Evolutionary conservation across 2,329 filamentous ascomycete species (phyloP), one percentile per base, ranked within the genome.

Genomic region (Clarireedia hainanense): DNA sequence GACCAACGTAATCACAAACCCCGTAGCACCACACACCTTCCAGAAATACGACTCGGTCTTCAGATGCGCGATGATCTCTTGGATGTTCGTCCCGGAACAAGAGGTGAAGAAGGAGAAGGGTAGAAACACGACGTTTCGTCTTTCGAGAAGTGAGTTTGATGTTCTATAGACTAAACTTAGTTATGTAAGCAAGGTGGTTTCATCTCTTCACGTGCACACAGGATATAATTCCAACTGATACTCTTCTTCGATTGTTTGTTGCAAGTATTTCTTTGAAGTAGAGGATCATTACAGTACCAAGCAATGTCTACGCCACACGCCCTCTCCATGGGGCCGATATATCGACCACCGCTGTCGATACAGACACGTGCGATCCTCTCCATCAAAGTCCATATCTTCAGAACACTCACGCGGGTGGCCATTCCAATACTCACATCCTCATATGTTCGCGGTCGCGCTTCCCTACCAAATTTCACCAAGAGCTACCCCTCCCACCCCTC

Each of bases 381-480:
- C 14, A 30, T 52, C 24, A 51, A 34, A 17, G 5, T 52, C 1
- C 48, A 47, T 12, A 2, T 46, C 48, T 2, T 47, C 42, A 52
- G 3, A 42, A 14, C 48, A 12, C 9, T 55, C 2, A 27, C 9
- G 17, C 7, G 24, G 2, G 36, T 50, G 5, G 27, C 47, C 5
- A 24, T n/a, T 5, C 6, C 54, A 7, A 37, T 56, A 12, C 1
- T 42, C 30, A 24, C 34, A 2, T 43, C 49, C 4, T 7, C 23
- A 24, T 52, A 47, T 26, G 5, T 47, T 3, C 34, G 40, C 20
- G 23, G 40, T 27, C 20, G 23, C n/a, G 49, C 40, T 15, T 34
- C 6, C 12, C 42, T 52, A 15, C 54, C 54, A 5, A 56, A 48
- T 17, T 52, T 52, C 49, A 52, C 40, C 10, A 56, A 56, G 52